phyloP scores from a whole-genome alignment of 2,329 filamentous ascomycete genomes.

The Clonostachys solani region DNA sequence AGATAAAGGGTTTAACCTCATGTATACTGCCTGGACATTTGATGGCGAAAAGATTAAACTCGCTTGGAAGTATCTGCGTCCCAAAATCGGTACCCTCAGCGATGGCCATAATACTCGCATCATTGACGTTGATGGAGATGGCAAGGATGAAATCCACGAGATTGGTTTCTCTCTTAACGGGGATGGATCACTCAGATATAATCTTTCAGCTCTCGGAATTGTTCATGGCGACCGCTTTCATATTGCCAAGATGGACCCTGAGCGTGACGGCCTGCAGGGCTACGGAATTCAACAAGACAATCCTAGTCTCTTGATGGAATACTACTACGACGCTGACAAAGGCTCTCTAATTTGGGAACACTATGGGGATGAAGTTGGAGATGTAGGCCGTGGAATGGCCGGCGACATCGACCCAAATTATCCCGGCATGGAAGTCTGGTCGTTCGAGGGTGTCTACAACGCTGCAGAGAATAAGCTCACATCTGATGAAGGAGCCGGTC shows the following conservation, averaged over 20 bases:
- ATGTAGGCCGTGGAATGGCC: constrained; percentile 10
- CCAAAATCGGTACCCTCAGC: background rate
- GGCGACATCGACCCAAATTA: constrained; percentile 12
- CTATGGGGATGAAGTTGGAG: background rate
- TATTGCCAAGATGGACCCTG: constrained; percentile 13
- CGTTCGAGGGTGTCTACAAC: constrained; percentile 11
- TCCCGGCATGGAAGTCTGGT: constrained; percentile 12
- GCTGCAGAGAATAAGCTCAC: constrained; percentile 5
- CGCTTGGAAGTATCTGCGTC: constrained; percentile 12
- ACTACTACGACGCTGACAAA: constrained; percentile 12
- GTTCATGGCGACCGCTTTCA: constrained; percentile 13
- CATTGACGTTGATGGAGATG: constrained; percentile 12
- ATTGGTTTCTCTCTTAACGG: constrained; percentile 14
- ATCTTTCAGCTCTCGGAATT: constrained; percentile 7
- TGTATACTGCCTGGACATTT: constrained; percentile 11
- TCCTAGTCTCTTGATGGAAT: constrained; percentile 8
- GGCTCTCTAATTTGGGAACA: constrained; percentile 11
- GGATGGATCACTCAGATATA: constrained; percentile 10
- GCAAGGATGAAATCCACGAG: constrained; percentile 10
- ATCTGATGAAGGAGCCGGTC: background rate
- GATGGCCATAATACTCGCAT: constrained; percentile 15
- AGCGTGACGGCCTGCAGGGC: constrained; percentile 9
- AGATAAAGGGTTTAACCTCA: background rate
- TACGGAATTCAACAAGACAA: constrained; percentile 13
- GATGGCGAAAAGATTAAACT: constrained; percentile 5